Evolutionary conservation across 2,329 filamentous ascomycete genomes (phyloP).

Genomic region (Penicillium sp.): DNA sequence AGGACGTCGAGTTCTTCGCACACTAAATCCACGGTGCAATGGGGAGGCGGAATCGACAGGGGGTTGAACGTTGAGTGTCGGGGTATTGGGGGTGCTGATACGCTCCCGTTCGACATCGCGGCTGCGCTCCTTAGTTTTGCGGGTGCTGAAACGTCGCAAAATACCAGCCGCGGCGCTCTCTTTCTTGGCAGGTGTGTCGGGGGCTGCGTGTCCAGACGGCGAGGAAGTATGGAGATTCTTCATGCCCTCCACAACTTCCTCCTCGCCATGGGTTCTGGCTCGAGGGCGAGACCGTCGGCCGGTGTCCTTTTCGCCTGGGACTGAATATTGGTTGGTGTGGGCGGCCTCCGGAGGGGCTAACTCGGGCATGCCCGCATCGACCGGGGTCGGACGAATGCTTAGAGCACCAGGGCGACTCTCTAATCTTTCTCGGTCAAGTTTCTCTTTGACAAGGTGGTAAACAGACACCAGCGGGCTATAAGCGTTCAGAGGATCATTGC

Average conservation of each 20-base stretch:
- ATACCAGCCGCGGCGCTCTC: conserved; percentile 85
- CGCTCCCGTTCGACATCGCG: conserved; percentile 46
- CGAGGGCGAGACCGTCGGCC: conserved; percentile 80
- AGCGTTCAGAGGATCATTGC: conserved; percentile 85
- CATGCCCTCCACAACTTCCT: conserved; percentile 75
- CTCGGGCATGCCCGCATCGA: conserved; percentile 67
- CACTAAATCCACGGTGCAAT: conserved; percentile 85
- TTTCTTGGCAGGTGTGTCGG: conserved; percentile 69
- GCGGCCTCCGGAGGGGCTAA: conserved; percentile 80
- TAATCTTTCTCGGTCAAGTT: conserved; percentile 73
- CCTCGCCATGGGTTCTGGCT: conserved; percentile 90
- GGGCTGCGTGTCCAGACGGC: conserved; percentile 52
- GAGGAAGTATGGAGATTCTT: conserved; percentile 63
- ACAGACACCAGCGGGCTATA: conserved; percentile 90
- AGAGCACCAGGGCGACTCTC: conserved; percentile 61
- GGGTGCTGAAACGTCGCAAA: conserved; percentile 86
- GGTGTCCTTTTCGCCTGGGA: conserved; percentile 84
- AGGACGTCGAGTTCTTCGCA: conserved; percentile 62
- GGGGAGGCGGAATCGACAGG: conserved; percentile 65
- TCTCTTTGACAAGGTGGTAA: conserved; percentile 95
- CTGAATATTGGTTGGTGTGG: conserved; percentile 88
- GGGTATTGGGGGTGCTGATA: conserved; percentile 66
- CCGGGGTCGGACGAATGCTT: conserved; percentile 56
- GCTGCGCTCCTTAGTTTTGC: conserved; percentile 64
- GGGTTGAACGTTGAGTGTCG: conserved; percentile 77